Base-by-base conservation (phyloP, 192 early-diverging fungal species). In the Entomortierella parvispora region DNA sequence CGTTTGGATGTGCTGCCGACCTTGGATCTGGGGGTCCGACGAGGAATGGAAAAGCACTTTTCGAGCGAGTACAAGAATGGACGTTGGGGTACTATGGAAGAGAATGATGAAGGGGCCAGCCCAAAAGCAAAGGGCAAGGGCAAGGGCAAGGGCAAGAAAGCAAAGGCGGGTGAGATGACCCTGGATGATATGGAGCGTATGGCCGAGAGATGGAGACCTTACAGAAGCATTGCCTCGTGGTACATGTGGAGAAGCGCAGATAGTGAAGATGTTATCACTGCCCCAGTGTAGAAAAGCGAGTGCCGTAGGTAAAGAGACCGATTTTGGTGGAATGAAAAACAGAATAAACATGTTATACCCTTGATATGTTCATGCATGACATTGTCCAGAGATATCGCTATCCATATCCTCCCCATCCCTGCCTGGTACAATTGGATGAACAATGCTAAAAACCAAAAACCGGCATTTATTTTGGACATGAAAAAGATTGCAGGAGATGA, bases 171-270 rank as follows among this genome's bases (percentile, higher is more conserved):
- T 40, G 37, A 40, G 37, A 40, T 40, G 37, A 40, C 37, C 37
- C 12, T 5, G 5, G 37, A 40, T 5, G 37, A 40, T 40, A 76
- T 76, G 71, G 71, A 76, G 42, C 44, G 65, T 46, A 76, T 76
- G 71, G 71, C 71, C 5, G 71, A 76, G 52, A 49, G 46, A n/a
- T 76, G 71, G 71, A 61, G 59, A 3, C 71, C 71, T 2, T 76
- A 76, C 31, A 57, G 71, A 0, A 76, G 64, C 37, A 67, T 76
- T 49, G 71, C 71, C 3, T 67, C 71, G 5, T 76, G 71, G 71
- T 76, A 76, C 52, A 76, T 76, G 71, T 76, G 71, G 71, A 59
- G 71, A 20, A 66, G 43, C 40, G 64, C 65, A 3, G 65, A 62
- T 42, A 45, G 29, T 2, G 46, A 42, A 20, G 57, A n/a, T 6